Evolutionary conservation across 2,329 filamentous ascomycete species (phyloP), one percentile per base, ranked within the genome.

Genomic region (Alternaria sp.): DNA sequence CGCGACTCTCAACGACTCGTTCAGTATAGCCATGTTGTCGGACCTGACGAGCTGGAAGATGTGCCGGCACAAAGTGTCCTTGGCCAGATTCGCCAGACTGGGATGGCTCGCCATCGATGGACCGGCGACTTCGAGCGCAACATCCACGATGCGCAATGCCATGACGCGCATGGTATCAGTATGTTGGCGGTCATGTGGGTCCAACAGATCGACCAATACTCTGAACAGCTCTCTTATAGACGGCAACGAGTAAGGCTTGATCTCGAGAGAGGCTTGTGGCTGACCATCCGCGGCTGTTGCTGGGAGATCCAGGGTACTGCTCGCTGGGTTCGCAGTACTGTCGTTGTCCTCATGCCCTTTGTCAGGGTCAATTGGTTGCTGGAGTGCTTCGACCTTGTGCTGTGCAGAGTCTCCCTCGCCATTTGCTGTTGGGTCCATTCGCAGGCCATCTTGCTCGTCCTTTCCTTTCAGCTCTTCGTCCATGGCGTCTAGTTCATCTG

Each of bases 131-230:
- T 99, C 95, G 23, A 99, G 85, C 2, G 95, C 95, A 42, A 99
- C 95, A 76, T 99, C 95, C 54, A 99, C 95, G 63, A 99, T 98
- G 41, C 95, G 88, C 65, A 99, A 81, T 17, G 95, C 95, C 93
- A 99, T 99, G 39, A 99, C 92, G 68, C 94, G 88, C 90, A 98
- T 95, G 1, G 92, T 90, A 73, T 99, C 95, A 3, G 93, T 96
- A 76, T 97, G 92, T 68, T 94, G 91, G 51, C 88, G 89, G 77
- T 98, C 94, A 72, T 97, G 91, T 1, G 96, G 95, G 73, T 99
- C 93, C 26, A 99, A 80, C 14, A 99, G 88, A 75, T 96, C 94
- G 42, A 98, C 94, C 26, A 99, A 82, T 40, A 98, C 95, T 52
- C 95, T 85, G 74, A 99, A 97, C 0, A 99, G 85, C 75, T 99